A percentile compares a stretch with the other conserved stretches of the same genome.
Conservation (phyloP, 306 rosid species). For the Dryas alaskensis region DNA sequence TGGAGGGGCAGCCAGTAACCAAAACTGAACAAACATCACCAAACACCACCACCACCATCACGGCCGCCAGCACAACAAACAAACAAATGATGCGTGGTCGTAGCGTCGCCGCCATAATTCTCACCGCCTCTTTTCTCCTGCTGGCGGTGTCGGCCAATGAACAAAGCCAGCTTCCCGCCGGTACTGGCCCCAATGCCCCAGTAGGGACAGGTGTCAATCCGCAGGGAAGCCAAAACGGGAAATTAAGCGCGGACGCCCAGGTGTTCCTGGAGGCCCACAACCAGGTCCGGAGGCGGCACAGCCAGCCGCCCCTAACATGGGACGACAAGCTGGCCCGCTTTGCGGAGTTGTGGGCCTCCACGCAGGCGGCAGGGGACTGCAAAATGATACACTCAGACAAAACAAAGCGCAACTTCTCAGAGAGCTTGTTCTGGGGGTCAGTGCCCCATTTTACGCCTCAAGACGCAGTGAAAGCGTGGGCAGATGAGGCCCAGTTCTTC, state of each 20-base stretch:
- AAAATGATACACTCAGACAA: slow-evolving; percentile 29
- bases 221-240: no score
- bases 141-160: background rate
- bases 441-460: slow-evolving; percentile 31
- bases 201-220: no score
- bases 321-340: slow-evolving; percentile 37
- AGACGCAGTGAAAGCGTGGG: slow-evolving; percentile 49
- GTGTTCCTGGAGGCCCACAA: slow-evolving; percentile 62
- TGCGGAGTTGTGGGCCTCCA: slow-evolving; percentile 35
- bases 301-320: slow-evolving; percentile 31
- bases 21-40: background rate
- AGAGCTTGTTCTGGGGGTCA: slow-evolving; percentile 61
- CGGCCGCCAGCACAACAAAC: background rate
- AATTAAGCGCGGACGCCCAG: background rate
- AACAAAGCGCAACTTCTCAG: background rate
- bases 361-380: slow-evolving; percentile 31
- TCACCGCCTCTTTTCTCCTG: background rate
- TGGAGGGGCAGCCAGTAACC: slow-evolving; percentile 18
- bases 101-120: background rate
- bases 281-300: slow-evolving; percentile 26
- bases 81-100: background rate
- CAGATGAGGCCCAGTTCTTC: slow-evolving; percentile 26
- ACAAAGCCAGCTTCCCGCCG: no score
- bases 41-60: background rate
- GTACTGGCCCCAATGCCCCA: no score